These are phyloP conservation scores for Gnaphalium uliginosum DNA, from an alignment of 129 eudicot genomes.

Conservation along the genomic window DNA sequence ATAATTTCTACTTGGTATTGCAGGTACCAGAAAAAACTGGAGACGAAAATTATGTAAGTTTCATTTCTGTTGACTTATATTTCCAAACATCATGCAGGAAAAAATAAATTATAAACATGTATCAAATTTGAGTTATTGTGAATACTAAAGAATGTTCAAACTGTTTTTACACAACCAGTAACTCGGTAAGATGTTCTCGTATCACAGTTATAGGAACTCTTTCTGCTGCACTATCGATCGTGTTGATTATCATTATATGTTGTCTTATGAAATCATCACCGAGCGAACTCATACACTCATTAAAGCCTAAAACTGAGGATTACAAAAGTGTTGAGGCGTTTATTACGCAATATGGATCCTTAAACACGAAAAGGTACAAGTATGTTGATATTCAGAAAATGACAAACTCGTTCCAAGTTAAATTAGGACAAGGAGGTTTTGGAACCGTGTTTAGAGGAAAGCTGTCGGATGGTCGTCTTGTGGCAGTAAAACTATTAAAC, in stretches of 20 bases:
- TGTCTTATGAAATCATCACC: background rate
- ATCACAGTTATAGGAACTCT: background rate
- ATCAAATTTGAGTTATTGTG: background rate
- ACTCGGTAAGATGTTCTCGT: background rate
- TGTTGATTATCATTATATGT: background rate
- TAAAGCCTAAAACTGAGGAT: background rate
- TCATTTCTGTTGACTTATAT: background rate
- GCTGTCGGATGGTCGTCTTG: background rate
- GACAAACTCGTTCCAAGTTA: background rate
- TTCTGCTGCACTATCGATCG: background rate
- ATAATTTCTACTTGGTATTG: background rate
- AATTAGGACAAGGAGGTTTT: background rate
- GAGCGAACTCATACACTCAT: background rate
- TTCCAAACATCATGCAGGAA: no score
- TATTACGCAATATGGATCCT: background rate
- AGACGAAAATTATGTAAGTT: background rate
- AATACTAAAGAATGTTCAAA: background rate
- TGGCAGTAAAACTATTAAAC: background rate
- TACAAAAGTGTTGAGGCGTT: background rate
- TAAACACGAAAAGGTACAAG: background rate
- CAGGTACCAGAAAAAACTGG: background rate
- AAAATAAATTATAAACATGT: no score
- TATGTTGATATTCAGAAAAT: background rate
- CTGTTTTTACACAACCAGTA: background rate
- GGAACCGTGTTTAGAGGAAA: background rate